Percentiles rank a stretch among this genome's conserved stretches.
Evolutionary conservation across 2,329 filamentous ascomycete species (phyloP).

Genomic region (Herpotrichia juniperi): DNA sequence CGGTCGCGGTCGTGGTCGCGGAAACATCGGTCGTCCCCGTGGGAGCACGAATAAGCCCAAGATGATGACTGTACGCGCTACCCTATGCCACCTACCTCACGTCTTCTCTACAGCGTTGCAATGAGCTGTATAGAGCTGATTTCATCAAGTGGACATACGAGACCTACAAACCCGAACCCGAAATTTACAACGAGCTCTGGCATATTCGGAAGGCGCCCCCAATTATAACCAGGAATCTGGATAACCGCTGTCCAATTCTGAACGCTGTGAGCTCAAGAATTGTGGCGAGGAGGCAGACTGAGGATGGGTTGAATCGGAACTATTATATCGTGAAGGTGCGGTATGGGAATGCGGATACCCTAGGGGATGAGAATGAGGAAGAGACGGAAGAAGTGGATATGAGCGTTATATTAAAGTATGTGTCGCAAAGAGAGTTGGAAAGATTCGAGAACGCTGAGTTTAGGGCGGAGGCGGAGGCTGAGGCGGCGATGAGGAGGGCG

Average conservation of each 20-base stretch:
- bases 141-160: constrained; percentile 36
- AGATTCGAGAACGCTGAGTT: constrained; percentile 42
- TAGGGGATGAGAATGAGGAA: constrained; percentile 5
- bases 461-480: constrained; percentile 31
- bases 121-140: neutral
- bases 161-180: constrained; percentile 30
- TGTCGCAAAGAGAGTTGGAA: constrained; percentile 36
- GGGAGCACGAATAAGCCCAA: constrained; percentile 6
- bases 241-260: constrained; percentile 33
- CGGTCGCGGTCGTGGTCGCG: constrained; percentile 20
- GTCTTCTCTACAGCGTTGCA: too few relatives aligned
- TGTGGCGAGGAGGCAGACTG: constrained; percentile 33
- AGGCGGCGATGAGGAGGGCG: constrained; percentile 22
- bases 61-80: constrained; percentile 23
- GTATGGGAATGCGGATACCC: constrained; percentile 9
- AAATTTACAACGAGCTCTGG: constrained; percentile 37
- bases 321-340: constrained; percentile 30
- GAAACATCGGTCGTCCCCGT: neutral
- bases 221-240: constrained; percentile 28
- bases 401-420: constrained; percentile 35
- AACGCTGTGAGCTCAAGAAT: constrained; percentile 34
- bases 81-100: too few relatives aligned
- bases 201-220: constrained; percentile 34
- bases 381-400: constrained; percentile 31
- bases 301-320: constrained; percentile 26